A percentile compares a stretch with the other conserved stretches of the same genome.
These are phyloP conservation scores for Dalbergia cultrata DNA, from an alignment of 306 rosid species.

Conservation along the genomic window DNA sequence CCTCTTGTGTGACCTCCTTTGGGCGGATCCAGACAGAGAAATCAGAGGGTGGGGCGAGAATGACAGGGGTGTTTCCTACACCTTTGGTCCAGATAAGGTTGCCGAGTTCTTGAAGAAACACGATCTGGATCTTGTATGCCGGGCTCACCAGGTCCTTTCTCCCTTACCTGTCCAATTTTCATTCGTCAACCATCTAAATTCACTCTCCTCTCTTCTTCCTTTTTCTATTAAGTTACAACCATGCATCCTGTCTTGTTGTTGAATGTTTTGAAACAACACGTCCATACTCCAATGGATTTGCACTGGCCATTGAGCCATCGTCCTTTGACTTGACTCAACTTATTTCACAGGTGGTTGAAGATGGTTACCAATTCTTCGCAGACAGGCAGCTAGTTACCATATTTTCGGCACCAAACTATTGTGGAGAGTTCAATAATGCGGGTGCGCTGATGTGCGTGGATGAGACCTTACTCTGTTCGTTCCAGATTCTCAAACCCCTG, in stretches of 20 bases:
- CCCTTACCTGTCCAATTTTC: no score
- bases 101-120: slow-evolving; percentile 83
- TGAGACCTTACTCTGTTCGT: slow-evolving; percentile 81
- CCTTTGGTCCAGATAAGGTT: slow-evolving; percentile 85
- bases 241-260: no score
- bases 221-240: no score
- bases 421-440: slow-evolving; percentile 95
- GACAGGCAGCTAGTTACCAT: slow-evolving; percentile 87
- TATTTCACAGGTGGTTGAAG: slow-evolving; percentile 78
- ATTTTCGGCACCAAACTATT: slow-evolving; percentile 93
- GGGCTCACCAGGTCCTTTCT: slow-evolving; percentile 78
- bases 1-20: slow-evolving; percentile 83
- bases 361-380: slow-evolving; percentile 93
- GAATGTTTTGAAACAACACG: no score
- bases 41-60: slow-evolving; percentile 91
- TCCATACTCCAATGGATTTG: no score
- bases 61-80: slow-evolving; percentile 91
- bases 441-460: slow-evolving; percentile 92
- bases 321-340: background rate
- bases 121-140: slow-evolving; percentile 83
- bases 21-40: slow-evolving; percentile 88
- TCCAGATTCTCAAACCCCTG: slow-evolving; percentile 85
- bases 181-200: background rate
- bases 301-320: background rate
- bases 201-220: background rate